phyloP scores from a whole-genome alignment of 2,329 filamentous ascomycete species.

The Ceratocystis variospora region DNA sequence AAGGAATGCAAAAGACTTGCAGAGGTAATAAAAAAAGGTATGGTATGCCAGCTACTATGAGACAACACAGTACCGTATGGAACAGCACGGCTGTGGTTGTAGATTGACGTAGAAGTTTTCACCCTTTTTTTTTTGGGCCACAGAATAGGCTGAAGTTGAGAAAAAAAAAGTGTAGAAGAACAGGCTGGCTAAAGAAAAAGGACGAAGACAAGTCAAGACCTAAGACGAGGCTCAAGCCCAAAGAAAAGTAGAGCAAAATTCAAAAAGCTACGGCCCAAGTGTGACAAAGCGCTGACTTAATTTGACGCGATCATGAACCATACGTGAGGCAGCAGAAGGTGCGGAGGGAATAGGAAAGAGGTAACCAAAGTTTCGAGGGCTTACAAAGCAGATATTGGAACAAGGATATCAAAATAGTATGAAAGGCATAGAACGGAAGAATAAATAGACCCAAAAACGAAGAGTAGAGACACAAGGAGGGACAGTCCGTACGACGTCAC shows the following conservation, averaged over 20 bases:
- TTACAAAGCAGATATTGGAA: background rate
- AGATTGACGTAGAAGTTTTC: background rate
- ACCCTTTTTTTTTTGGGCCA: background rate
- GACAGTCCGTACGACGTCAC: background rate
- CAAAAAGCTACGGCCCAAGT: constrained; percentile 1
- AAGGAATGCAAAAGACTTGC: background rate
- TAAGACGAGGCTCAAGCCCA: background rate
- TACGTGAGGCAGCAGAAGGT: background rate
- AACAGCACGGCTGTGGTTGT: background rate
- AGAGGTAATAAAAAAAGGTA: background rate
- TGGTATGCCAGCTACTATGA: background rate
- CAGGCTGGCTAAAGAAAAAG: background rate
- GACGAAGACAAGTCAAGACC: background rate
- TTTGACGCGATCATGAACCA: background rate
- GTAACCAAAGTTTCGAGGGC: background rate
- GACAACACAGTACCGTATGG: background rate
- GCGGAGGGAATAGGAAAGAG: background rate
- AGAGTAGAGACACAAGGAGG: too few relatives aligned
- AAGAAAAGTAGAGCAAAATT: background rate
- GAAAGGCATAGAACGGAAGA: background rate
- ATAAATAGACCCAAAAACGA: too few relatives aligned
- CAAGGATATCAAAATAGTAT: background rate
- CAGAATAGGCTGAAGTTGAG: background rate
- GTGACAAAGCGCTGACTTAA: background rate
- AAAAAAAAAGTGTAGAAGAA: background rate